phyloP scores from a whole-genome alignment of 2,329 filamentous ascomycete species.

The Colletotrichum costaricense region DNA sequence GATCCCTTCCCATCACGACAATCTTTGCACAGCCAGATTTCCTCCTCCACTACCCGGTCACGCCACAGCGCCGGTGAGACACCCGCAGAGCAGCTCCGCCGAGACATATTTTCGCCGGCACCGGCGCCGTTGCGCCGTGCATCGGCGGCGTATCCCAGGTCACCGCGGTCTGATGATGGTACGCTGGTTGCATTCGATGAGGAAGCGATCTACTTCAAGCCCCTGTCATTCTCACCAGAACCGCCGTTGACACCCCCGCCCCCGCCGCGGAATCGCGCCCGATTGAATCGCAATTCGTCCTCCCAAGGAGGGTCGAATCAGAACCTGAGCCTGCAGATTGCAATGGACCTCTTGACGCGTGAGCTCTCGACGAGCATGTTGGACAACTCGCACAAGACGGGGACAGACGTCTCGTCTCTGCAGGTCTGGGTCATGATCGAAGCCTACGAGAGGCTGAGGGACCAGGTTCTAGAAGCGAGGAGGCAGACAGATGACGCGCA shows the following conservation, averaged over 20 bases:
- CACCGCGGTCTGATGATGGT: slow-evolving; percentile 56
- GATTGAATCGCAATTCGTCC: slow-evolving; percentile 11
- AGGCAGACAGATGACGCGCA: slow-evolving; percentile 42
- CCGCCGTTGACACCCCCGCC: slow-evolving; percentile 42
- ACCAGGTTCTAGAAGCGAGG: slow-evolving; percentile 52
- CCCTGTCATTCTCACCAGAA: slow-evolving; percentile 52
- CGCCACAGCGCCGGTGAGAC: background rate
- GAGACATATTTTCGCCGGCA: slow-evolving; percentile 4
- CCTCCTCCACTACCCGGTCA: slow-evolving; percentile 1
- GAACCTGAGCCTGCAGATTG: slow-evolving; percentile 60
- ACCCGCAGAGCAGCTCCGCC: background rate
- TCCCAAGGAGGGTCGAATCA: slow-evolving; percentile 35
- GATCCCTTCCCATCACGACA: slow-evolving; percentile 40
- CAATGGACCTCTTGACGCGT: slow-evolving; percentile 60
- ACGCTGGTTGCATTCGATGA: slow-evolving; percentile 61
- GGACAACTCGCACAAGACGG: slow-evolving; percentile 40
- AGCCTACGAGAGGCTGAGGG: slow-evolving; percentile 65
- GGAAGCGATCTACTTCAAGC: slow-evolving; percentile 59
- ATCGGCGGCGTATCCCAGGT: slow-evolving; percentile 37
- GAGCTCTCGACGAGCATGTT: slow-evolving; percentile 59
- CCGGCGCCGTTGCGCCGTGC: background rate
- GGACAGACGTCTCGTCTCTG: slow-evolving; percentile 54
- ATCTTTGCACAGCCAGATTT: background rate
- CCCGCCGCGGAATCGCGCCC: slow-evolving; percentile 35
- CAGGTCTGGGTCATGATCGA: slow-evolving; percentile 70